phyloP scores from a whole-genome alignment of 768 basidiomycete species.

The Boletus pseudopeckii region DNA sequence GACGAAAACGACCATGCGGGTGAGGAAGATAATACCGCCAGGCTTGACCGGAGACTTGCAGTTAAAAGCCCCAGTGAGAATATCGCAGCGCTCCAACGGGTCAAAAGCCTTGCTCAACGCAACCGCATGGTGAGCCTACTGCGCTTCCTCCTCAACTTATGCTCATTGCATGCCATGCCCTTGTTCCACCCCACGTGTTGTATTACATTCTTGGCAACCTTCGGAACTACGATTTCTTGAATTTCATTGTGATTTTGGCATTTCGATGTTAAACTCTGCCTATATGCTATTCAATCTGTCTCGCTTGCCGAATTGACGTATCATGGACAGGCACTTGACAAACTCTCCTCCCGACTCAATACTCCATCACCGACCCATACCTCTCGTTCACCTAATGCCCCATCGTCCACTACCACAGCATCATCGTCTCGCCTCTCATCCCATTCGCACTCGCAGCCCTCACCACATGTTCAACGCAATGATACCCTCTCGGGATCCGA shows the following conservation, averaged over 20 bases:
- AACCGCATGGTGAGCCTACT: constrained; percentile 62
- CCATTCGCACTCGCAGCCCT: constrained; percentile 29
- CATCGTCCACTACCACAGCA: constrained; percentile 35
- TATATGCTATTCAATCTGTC: constrained; percentile 20
- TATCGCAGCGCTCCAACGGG: constrained; percentile 58
- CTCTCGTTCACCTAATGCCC: constrained; percentile 36
- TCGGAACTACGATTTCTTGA: constrained; percentile 3
- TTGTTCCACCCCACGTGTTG: constrained; percentile 31
- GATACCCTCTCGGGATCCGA: constrained; percentile 69
- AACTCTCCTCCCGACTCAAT: constrained; percentile 57
- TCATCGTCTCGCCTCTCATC: constrained; percentile 37
- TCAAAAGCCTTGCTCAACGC: constrained; percentile 65
- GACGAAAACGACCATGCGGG: constrained; percentile 47
- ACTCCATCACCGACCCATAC: constrained; percentile 52
- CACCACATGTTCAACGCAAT: constrained; percentile 25
- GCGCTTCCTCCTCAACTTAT: constrained; percentile 16
- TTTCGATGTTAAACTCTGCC: constrained; percentile 6
- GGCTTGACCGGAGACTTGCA: constrained; percentile 38
- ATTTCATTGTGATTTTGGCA: constrained; percentile 2
- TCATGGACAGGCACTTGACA: constrained; percentile 56
- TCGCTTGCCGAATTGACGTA: not conserved
- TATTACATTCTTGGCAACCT: constrained; percentile 20
- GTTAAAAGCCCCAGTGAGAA: constrained; percentile 49
- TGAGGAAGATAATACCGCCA: constrained; percentile 64
- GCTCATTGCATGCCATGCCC: constrained; percentile 28